Conservation (phyloP, 2,329 filamentous ascomycete species). For the Passalora sequoiae region DNA sequence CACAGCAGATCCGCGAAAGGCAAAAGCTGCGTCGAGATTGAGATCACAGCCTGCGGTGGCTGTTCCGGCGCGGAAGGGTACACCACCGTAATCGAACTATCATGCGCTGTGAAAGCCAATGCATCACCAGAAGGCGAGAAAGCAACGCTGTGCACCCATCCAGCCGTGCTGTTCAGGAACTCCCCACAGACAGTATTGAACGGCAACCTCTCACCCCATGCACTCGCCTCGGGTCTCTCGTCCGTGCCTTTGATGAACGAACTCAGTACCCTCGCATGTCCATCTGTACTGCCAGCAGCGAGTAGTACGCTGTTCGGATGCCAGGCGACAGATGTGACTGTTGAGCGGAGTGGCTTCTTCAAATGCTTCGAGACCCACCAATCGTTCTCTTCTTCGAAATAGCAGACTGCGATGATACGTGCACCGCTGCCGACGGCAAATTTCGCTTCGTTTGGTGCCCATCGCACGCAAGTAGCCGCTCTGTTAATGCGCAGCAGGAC, state of each 20-base stretch:
- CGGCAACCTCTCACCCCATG: conserved; percentile 90
- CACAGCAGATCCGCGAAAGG: conserved; percentile 92
- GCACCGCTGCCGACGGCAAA: conserved; percentile 97
- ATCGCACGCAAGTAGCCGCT: conserved; percentile 92
- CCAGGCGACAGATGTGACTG: conserved; percentile 91
- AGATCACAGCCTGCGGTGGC: conserved; percentile 83
- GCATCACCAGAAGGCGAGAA: conserved; percentile 91
- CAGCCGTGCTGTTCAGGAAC: conserved; percentile 90
- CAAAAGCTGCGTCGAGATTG: conserved; percentile 79
- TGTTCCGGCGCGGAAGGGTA: conserved; percentile 90
- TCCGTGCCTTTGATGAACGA: conserved; percentile 96
- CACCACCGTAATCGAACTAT: conserved; percentile 93
- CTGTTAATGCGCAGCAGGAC: conserved; percentile 96
- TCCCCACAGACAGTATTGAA: conserved; percentile 99
- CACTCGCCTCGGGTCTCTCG: conserved; percentile 73
- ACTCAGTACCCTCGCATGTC: conserved; percentile 89
- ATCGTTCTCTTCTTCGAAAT: conserved; percentile 98
- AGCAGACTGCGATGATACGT: conserved; percentile 91
- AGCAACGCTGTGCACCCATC: conserved; percentile 89
- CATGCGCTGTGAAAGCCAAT: conserved; percentile 90
- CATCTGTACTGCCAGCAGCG: conserved; percentile 93
- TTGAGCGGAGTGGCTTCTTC: conserved; percentile 97
- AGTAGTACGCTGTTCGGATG: conserved; percentile 95
- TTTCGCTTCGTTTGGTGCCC: conserved; percentile 94
- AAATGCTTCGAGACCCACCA: conserved; percentile 99